Base-by-base conservation (phyloP, 73 alveolate species). In the Strombidium stylifer region DNA sequence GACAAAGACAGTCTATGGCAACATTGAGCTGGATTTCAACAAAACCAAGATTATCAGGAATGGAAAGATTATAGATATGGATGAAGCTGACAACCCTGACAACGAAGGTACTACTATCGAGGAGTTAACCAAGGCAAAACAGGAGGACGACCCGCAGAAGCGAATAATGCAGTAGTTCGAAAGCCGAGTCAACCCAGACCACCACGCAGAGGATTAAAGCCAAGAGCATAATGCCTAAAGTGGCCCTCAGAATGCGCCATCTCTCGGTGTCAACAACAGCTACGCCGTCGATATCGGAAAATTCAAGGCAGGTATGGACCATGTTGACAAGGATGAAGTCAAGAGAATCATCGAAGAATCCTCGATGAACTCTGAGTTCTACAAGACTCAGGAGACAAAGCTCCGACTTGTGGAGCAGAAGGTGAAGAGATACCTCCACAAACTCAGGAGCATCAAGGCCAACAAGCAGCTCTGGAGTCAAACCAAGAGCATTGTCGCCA, bases 261-360 rank as follows among this genome's bases (percentile, higher is more conserved):
- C n/a, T n/a, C n/a, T n/a, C n/a, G n/a, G n/a, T n/a, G n/a, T n/a
- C n/a, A 23, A 1, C 86, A 71, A 14, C 24, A 57, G 25, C 53
- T 53, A 53, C 27, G 68, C 68, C 16, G 27, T 49, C 3, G 68
- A 51, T 73, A 69, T 60, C 32, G 72, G 60, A 18, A 34, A 47
- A 8, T 32, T 32, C 42, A 89, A 89, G 58, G 95, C 95, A n/a
- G 95, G 97, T 1, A 79, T 89, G 70, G 85, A 81, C 5, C 54
- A 51, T 15, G 49, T 72, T 31, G 95, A 87, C 58, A 57, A 80
- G 18, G 93, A 79, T 8, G 57, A 72, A 45, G 73, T 85, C 7
- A 60, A 64, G 21, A 59, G 57, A 56, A 70, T 65, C 4, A 85
- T 85, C 1, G 67, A 66, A 34, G 91, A 82, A 34, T 54, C 86